A percentile compares a stretch with the other conserved stretches of the same genome.
These are phyloP conservation scores for Monosporascus sp. DNA, from an alignment of 2,329 filamentous ascomycete genomes.

Conservation along the genomic window DNA sequence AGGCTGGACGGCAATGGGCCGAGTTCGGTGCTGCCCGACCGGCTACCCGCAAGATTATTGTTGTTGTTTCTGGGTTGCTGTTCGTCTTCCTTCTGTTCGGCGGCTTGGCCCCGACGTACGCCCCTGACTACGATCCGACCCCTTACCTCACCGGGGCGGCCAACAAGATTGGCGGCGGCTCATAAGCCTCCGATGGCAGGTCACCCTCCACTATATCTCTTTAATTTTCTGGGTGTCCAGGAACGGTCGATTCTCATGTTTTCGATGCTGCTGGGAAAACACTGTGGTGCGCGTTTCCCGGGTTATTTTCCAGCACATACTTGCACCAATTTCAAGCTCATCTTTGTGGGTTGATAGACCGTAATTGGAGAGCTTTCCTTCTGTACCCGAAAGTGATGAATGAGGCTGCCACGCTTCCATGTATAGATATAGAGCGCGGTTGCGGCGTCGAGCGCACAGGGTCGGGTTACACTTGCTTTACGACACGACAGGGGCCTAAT, in stretches of 20 bases:
- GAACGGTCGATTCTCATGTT: slow-evolving; percentile 4
- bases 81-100: slow-evolving; percentile 66
- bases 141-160: slow-evolving; percentile 44
- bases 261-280: slow-evolving; percentile 5
- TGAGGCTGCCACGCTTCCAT: slow-evolving; percentile 10
- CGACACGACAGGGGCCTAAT: slow-evolving; percentile 11
- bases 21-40: slow-evolving; percentile 78
- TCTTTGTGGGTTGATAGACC: slow-evolving; percentile 7
- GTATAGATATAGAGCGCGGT: slow-evolving; percentile 15
- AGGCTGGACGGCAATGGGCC: slow-evolving; percentile 73
- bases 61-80: slow-evolving; percentile 59
- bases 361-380: slow-evolving; percentile 13
- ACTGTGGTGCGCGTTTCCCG: slow-evolving; percentile 12
- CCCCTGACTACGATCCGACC: slow-evolving; percentile 47
- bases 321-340: slow-evolving; percentile 14
- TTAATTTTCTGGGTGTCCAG: slow-evolving; percentile 16
- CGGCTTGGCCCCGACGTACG: slow-evolving; percentile 57
- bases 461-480: slow-evolving; percentile 15
- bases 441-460: slow-evolving; percentile 12
- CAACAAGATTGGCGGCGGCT: slow-evolving; percentile 39
- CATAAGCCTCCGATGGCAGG: slow-evolving; percentile 9
- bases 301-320: slow-evolving; percentile 19
- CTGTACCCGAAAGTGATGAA: slow-evolving; percentile 10
- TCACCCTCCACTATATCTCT: slow-evolving; percentile 13
- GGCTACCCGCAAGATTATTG: slow-evolving; percentile 68